phyloP scores from a whole-genome alignment of 177 flowering plant species.

The Vitis hybrid region DNA sequence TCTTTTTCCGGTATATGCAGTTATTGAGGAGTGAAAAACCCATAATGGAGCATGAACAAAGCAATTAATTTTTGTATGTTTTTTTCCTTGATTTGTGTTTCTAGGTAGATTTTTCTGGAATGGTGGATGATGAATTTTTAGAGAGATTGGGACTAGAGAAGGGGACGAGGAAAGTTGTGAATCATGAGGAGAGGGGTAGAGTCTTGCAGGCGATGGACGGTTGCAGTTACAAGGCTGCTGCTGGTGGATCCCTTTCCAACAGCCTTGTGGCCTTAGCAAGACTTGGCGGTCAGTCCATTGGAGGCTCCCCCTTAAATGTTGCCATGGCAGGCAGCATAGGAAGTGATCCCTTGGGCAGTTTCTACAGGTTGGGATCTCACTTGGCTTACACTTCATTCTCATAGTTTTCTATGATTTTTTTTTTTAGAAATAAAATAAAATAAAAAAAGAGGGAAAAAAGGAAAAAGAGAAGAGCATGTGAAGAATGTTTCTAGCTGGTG shows the following conservation, averaged over 20 bases:
- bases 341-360: slow-evolving; percentile 89
- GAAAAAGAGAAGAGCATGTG: neutral
- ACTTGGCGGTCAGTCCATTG: slow-evolving; percentile 60
- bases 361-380: slow-evolving; percentile 63
- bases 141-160: slow-evolving; percentile 73
- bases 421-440: neutral
- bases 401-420: neutral
- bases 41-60: no score
- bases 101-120: slow-evolving; percentile 95
- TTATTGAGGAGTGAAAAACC: no score
- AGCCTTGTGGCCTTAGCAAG: slow-evolving; percentile 89
- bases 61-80: neutral
- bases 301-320: slow-evolving; percentile 65
- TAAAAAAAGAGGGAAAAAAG: neutral
- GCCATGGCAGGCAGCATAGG: slow-evolving; percentile 95
- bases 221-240: slow-evolving; percentile 97
- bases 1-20: no score
- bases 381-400: neutral
- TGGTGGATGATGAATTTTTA: slow-evolving; percentile 77
- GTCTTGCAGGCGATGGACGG: slow-evolving; percentile 97
- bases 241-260: slow-evolving; percentile 97
- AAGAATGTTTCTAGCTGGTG: no score
- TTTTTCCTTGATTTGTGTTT: neutral
- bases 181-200: slow-evolving; percentile 92
- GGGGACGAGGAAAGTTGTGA: slow-evolving; percentile 85